phyloP scores from a whole-genome alignment of 1,284 basidiomycete genomes.

The Chalciporus sp. region DNA sequence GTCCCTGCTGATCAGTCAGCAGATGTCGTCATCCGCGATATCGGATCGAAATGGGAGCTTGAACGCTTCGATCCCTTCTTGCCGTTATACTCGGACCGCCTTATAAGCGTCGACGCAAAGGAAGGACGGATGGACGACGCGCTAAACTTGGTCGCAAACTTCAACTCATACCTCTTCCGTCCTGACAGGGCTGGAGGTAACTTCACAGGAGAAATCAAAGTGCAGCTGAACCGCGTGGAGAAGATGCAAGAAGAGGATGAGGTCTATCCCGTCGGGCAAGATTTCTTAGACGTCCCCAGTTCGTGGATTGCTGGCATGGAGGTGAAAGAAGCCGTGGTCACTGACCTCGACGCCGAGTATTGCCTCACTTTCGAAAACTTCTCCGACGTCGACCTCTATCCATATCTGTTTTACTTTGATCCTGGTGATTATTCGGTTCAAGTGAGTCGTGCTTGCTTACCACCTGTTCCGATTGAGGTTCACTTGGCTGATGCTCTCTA shows the following conservation, averaged over 20 bases:
- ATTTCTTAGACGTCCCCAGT: slow-evolving; percentile 11
- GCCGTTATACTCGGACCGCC: slow-evolving; percentile 2
- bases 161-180: slow-evolving; percentile 26
- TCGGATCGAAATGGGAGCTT: slow-evolving; percentile 13
- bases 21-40: slow-evolving; percentile 6
- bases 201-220: slow-evolving; percentile 18
- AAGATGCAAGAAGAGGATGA: background rate
- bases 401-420: slow-evolving; percentile 29
- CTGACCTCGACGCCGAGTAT: slow-evolving; percentile 17
- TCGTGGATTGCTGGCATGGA: slow-evolving; percentile 6
- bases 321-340: slow-evolving; percentile 15
- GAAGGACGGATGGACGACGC: background rate
- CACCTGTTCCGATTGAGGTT: too few relatives aligned
- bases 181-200: background rate
- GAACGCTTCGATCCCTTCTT: slow-evolving; percentile 20
- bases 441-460: slow-evolving; percentile 5
- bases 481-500: background rate
- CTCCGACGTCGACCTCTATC: slow-evolving; percentile 22
- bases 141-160: slow-evolving; percentile 22
- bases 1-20: slow-evolving; percentile 12
- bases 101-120: slow-evolving; percentile 7
- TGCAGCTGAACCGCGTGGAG: slow-evolving; percentile 14
- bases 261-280: slow-evolving; percentile 6
- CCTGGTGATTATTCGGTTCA: slow-evolving; percentile 23
- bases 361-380: slow-evolving; percentile 23